Evolutionary conservation across 2,329 filamentous ascomycete species (phyloP).

Genomic region (Penicillium rolfsii): DNA sequence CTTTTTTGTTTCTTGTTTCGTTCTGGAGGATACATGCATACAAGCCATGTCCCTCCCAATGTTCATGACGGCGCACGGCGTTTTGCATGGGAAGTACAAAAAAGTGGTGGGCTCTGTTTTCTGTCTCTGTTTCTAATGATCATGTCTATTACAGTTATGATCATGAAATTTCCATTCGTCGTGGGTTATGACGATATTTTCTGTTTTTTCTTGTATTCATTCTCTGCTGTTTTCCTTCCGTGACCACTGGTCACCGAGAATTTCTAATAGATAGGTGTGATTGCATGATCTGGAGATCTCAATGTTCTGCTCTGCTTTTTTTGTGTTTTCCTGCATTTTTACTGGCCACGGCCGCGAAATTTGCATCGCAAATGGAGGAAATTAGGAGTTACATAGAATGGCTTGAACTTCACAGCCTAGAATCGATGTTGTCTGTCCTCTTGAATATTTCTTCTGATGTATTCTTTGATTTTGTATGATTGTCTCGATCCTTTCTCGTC

Average conservation of each 20-base stretch:
- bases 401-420: not conserved
- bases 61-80: conserved; percentile 15
- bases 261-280: not conserved
- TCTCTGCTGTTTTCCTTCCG: not conserved
- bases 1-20: not conserved
- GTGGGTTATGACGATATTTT: not conserved
- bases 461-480: not conserved
- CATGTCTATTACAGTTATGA: not conserved
- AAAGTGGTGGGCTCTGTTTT: conserved; percentile 9
- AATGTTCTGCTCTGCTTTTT: not conserved
- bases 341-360: not conserved
- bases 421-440: not conserved
- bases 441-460: not conserved
- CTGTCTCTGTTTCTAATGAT: not conserved
- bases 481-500: too few relatives aligned
- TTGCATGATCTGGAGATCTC: not conserved
- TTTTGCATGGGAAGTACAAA: conserved; percentile 18
- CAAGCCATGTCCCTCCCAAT: not conserved
- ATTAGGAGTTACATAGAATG: conserved; percentile 4
- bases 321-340: not conserved
- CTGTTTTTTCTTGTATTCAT: not conserved
- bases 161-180: not conserved
- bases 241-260: not conserved
- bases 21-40: conserved; percentile 6
- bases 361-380: conserved; percentile 1